Conservation (phyloP, 2,329 filamentous ascomycete genomes). For the Rhexocercosporidium sp. region DNA sequence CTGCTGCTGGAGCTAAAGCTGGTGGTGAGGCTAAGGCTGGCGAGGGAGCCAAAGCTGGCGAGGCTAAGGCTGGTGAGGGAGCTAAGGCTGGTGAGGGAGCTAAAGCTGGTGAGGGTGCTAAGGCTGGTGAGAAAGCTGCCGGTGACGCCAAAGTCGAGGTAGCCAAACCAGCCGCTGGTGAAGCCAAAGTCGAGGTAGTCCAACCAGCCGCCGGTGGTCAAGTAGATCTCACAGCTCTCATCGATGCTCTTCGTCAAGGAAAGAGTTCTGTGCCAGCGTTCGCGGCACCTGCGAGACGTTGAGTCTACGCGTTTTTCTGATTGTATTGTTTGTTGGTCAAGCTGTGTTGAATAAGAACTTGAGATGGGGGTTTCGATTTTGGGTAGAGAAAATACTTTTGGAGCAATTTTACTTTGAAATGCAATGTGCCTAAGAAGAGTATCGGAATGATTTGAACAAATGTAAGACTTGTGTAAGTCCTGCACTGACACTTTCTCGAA, state of each 20-base stretch:
- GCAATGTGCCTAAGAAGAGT: no score
- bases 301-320: not conserved
- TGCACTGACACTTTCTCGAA: no score
- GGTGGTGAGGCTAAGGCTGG: not conserved
- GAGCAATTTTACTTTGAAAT: not conserved
- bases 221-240: not conserved
- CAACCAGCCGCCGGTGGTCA: not conserved
- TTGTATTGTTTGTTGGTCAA: not conserved
- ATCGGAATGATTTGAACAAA: no score
- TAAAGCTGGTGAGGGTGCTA: not conserved
- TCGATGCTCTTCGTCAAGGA: slow-evolving; percentile 4
- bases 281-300: not conserved
- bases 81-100: not conserved
- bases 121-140: no score
- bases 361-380: not conserved
- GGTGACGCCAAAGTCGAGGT: not conserved
- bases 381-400: not conserved
- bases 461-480: no score
- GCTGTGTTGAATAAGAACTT: not conserved
- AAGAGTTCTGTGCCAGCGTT: not conserved
- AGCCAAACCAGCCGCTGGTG: not conserved
- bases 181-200: not conserved
- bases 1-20: not conserved
- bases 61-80: not conserved
- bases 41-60: not conserved